Percentiles rank a stretch among this genome's conserved stretches.
These are phyloP conservation scores for Triticum urartu DNA, from an alignment of 176 grass and related monocot species.

Conservation along the genomic window DNA sequence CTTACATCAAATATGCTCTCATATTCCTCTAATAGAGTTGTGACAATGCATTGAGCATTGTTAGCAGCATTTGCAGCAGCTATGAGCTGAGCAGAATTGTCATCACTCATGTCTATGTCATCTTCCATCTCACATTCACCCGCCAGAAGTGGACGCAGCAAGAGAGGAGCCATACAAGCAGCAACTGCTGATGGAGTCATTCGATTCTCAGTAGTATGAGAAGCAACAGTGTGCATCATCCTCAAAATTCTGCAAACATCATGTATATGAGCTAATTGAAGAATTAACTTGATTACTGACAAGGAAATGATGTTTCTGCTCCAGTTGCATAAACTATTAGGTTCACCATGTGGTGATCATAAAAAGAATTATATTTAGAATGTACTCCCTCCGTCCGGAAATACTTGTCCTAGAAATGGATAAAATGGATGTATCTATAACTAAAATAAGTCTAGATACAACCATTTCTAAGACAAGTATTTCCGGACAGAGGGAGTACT, in stretches of 20 bases:
- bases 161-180: constrained; percentile 97
- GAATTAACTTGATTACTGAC: neutral
- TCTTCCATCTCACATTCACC: constrained; percentile 99
- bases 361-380: neutral
- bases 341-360: neutral
- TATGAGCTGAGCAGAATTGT: constrained; percentile 94
- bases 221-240: constrained; percentile 93
- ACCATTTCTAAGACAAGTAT: too few species aligned
- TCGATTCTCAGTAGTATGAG: constrained; percentile 81
- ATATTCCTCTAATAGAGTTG: constrained; percentile 85
- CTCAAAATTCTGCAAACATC: constrained; percentile 75
- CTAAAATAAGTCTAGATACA: too few species aligned
- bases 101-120: constrained; percentile 69
- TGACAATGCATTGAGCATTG: constrained; percentile 92
- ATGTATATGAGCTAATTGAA: constrained; percentile 24
- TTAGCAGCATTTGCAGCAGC: constrained; percentile 97
- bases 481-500: too few species aligned
- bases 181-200: constrained; percentile 97
- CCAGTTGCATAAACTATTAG: constrained; percentile 16
- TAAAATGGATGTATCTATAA: too few species aligned
- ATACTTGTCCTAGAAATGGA: too few species aligned
- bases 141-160: constrained; percentile 91
- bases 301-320: constrained; percentile 8
- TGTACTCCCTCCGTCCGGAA: neutral
- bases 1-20: constrained; percentile 90